These are phyloP conservation scores for Trichophyton mentagrophytes DNA, from an alignment of 2,329 filamentous ascomycete species.

Conservation along the genomic window DNA sequence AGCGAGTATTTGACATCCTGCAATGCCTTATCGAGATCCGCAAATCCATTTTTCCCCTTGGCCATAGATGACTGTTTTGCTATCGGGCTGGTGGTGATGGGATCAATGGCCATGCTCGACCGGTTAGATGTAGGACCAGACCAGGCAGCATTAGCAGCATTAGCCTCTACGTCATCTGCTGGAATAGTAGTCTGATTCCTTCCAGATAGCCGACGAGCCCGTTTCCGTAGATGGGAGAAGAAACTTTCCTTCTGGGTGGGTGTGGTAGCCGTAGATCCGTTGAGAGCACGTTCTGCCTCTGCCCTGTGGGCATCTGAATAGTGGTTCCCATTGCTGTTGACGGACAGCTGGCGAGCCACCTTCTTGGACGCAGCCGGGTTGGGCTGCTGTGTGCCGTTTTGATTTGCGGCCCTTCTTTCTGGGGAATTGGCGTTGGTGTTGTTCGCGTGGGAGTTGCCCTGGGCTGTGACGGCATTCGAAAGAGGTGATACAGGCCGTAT, in stretches of 20 bases:
- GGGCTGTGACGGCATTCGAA: conserved; percentile 83
- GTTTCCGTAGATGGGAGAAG: conserved; percentile 92
- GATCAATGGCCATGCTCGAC: conserved; percentile 68
- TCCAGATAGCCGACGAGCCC: conserved; percentile 81
- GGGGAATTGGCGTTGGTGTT: conserved; percentile 44
- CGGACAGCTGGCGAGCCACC: conserved; percentile 84
- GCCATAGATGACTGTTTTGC: conserved; percentile 30
- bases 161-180: conserved; percentile 80
- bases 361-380: conserved; percentile 67
- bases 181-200: conserved; percentile 75
- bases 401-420: conserved; percentile 9
- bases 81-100: conserved; percentile 30
- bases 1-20: conserved; percentile 49
- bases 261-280: conserved; percentile 65
- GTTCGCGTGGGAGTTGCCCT: conserved; percentile 45
- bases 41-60: conserved; percentile 39
- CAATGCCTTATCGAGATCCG: conserved; percentile 49
- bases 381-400: conserved; percentile 11
- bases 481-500: conserved; percentile 92
- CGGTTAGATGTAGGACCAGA: conserved; percentile 75
- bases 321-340: conserved; percentile 84
- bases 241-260: conserved; percentile 79
- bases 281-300: conserved; percentile 81
- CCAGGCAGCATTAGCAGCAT: conserved; percentile 83
- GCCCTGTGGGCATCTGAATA: conserved; percentile 81